These are phyloP conservation scores for Samsoniella hepiali DNA, from an alignment of 2,329 filamentous ascomycete genomes.

Conservation along the genomic window DNA sequence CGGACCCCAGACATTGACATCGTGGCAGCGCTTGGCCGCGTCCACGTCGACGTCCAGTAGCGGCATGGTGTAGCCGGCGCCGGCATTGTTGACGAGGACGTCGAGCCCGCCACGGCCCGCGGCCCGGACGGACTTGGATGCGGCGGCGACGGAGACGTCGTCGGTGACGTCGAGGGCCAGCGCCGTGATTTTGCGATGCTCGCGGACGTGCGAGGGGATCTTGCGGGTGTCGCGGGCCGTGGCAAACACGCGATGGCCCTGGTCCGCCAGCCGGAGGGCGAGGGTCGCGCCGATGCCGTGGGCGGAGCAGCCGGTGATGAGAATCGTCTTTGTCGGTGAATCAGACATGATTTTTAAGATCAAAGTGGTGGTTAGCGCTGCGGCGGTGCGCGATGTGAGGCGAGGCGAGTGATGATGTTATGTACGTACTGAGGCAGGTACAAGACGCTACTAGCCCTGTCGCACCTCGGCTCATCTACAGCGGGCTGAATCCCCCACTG, in stretches of 20 bases:
- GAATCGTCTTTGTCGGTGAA: conserved; percentile 1
- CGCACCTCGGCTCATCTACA: too few relatives aligned
- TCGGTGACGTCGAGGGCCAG: conserved; percentile 34
- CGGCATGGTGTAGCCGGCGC: conserved; percentile 25
- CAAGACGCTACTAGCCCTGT: background rate
- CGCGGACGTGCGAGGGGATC: conserved; percentile 24
- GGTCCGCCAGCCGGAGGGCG: conserved; percentile 22
- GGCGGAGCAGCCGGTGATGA: conserved; percentile 20
- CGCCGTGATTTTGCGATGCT: conserved; percentile 25
- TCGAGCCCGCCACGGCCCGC: conserved; percentile 23
- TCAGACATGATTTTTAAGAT: background rate
- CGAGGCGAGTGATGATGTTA: too few relatives aligned
- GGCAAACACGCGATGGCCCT: conserved; percentile 33
- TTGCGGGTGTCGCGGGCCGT: conserved; percentile 29
- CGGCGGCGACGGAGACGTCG: conserved; percentile 26
- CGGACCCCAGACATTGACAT: conserved; percentile 42
- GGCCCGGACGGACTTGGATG: conserved; percentile 20
- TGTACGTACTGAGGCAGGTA: background rate
- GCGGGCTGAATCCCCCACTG: too few relatives aligned
- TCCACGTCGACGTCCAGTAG: conserved; percentile 30
- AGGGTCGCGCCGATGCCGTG: conserved; percentile 30
- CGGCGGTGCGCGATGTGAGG: background rate
- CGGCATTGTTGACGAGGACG: conserved; percentile 27
- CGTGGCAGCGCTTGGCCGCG: conserved; percentile 36
- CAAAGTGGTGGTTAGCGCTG: background rate